Evolutionary conservation across 2,329 filamentous ascomycete species (phyloP).

Genomic region (Paecilomyces fulvus): DNA sequence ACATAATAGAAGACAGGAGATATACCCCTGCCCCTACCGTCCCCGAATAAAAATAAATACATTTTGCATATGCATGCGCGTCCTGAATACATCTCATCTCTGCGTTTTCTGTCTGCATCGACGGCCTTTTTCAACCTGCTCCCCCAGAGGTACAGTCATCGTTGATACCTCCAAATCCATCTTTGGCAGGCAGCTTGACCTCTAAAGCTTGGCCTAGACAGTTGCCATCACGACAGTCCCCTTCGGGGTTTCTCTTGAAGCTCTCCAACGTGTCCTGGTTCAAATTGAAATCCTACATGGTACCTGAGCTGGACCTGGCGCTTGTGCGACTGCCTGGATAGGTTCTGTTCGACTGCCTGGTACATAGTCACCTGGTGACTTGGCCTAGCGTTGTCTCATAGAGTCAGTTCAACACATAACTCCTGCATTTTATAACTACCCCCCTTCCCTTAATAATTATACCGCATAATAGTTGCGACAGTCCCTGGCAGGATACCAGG

Average conservation of each 20-base stretch:
- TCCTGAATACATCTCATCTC: not conserved
- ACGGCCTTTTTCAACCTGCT: not conserved
- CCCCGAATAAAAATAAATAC: not conserved
- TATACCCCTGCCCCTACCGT: not conserved
- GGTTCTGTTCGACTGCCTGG: not conserved
- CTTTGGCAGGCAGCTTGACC: not conserved
- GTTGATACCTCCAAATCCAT: not conserved
- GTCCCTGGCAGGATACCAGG: not conserved
- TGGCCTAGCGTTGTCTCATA: not conserved
- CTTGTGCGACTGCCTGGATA: not conserved
- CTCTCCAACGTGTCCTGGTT: not conserved
- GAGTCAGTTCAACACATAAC: not conserved
- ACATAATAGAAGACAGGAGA: not conserved
- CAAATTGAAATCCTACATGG: not conserved
- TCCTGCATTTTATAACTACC: not conserved
- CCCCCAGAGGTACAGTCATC: not conserved
- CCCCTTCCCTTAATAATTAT: not conserved
- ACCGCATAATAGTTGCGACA: not conserved
- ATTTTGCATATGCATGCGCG: not conserved
- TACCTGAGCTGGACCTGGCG: constrained; percentile 2
- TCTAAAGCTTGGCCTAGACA: not conserved
- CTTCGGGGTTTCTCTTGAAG: not conserved
- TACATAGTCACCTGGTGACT: not conserved
- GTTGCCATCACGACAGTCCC: not conserved
- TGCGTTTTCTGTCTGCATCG: not conserved